These are phyloP conservation scores for Zygoascus meyerae DNA, from an alignment of 1,139 yeast species.

Conservation along the genomic window DNA sequence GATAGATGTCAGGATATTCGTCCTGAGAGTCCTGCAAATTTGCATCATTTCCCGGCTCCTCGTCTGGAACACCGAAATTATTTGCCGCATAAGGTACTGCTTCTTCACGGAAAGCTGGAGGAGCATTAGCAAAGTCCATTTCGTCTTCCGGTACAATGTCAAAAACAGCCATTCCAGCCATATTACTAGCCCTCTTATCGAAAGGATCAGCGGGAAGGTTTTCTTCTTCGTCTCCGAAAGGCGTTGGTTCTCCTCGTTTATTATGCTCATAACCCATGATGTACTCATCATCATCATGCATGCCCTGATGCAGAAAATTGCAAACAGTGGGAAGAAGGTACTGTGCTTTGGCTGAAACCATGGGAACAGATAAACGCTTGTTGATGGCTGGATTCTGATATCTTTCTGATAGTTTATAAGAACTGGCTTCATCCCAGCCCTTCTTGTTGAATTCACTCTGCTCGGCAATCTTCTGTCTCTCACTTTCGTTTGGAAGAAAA, in stretches of 20 bases:
- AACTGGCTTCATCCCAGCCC: slow-evolving; percentile 4
- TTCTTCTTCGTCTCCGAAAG: slow-evolving; percentile 1
- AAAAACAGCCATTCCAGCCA: slow-evolving; percentile 16
- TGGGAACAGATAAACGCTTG: slow-evolving; percentile 30
- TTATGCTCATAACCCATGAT: slow-evolving; percentile 10
- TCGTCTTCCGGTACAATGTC: slow-evolving; percentile 29
- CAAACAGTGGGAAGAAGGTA: slow-evolving; percentile 23
- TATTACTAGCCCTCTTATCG: background rate
- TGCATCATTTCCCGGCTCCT: too few relatives aligned
- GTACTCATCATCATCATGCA: slow-evolving; percentile 9
- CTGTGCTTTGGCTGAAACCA: slow-evolving; percentile 32
- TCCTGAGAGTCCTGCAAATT: too few relatives aligned
- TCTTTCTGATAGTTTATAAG: slow-evolving; percentile 21
- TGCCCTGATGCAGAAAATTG: slow-evolving; percentile 12
- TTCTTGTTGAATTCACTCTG: slow-evolving; percentile 9
- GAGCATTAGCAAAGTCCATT: slow-evolving; percentile 23
- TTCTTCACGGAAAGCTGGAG: slow-evolving; percentile 5
- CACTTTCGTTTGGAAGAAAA: slow-evolving; percentile 28
- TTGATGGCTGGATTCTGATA: slow-evolving; percentile 33
- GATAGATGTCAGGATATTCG: too few relatives aligned
- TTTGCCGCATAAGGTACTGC: slow-evolving; percentile 5
- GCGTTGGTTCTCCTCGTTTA: slow-evolving; percentile 10
- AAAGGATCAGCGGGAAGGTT: background rate
- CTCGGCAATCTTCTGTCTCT: slow-evolving; percentile 21
- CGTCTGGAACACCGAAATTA: background rate